A percentile compares a stretch with the other conserved stretches of the same genome.
phyloP scores from a whole-genome alignment of 352 stramenopile genomes.

The Globisporangium echinulatum region DNA sequence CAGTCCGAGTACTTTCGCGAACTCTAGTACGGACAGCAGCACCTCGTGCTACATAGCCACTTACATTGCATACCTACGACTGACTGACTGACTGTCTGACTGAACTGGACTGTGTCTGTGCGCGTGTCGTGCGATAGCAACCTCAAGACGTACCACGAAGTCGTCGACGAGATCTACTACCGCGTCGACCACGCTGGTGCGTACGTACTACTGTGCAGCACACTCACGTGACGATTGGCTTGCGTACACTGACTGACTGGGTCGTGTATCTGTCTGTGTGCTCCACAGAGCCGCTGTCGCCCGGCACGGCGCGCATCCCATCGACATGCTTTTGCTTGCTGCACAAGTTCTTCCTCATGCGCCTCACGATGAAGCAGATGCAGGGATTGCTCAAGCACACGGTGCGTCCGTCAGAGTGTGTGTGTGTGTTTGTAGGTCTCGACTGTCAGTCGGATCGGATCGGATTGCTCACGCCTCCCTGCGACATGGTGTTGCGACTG shows the following conservation, averaged over 20 bases:
- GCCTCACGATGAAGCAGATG: constrained; percentile 96
- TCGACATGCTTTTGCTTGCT: constrained; percentile 96
- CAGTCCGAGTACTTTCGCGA: constrained; percentile 94
- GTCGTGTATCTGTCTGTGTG: not conserved
- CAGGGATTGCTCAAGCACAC: constrained; percentile 89
- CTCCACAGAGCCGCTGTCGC: constrained; percentile 89
- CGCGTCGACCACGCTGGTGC: constrained; percentile 73
- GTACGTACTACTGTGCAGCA: not conserved
- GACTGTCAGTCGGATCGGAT: no score
- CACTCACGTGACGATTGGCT: not conserved
- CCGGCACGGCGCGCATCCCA: constrained; percentile 86
- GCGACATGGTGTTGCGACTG: not conserved
- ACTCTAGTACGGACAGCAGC: constrained; percentile 55
- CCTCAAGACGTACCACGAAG: constrained; percentile 94
- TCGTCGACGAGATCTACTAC: constrained; percentile 93
- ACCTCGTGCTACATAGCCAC: constrained; percentile 5
- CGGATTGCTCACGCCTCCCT: no score
- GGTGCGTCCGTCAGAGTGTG: constrained; percentile 21
- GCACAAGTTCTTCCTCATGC: constrained; percentile 95
- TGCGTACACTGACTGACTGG: not conserved
- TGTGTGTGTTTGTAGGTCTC: no score
- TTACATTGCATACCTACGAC: not conserved
- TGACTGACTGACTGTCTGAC: not conserved
- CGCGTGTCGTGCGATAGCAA: constrained; percentile 25
- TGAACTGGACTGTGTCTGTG: not conserved